Conservation (phyloP, 1,284 basidiomycete genomes). For the Mycena citricolor region DNA sequence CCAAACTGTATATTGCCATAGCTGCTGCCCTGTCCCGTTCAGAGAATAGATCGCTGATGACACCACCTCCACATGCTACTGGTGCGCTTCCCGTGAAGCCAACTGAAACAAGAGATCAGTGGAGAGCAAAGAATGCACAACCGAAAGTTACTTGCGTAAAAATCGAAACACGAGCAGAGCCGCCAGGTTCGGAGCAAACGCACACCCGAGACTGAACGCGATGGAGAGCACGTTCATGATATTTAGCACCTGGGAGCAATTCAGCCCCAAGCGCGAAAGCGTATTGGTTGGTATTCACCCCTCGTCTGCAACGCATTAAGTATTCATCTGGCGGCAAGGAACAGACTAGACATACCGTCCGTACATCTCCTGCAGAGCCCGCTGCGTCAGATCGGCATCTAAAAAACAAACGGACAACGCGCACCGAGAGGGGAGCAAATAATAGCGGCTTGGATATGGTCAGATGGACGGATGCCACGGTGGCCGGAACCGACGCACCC, state of each 20-base stretch:
- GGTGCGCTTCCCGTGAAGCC: constrained; percentile 62
- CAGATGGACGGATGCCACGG: constrained; percentile 5
- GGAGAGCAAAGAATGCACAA: not conserved
- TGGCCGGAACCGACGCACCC: constrained; percentile 33
- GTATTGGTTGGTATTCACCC: constrained; percentile 48
- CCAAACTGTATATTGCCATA: constrained; percentile 65
- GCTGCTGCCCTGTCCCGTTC: constrained; percentile 61
- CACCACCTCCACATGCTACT: constrained; percentile 61
- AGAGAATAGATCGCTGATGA: constrained; percentile 61
- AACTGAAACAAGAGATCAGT: constrained; percentile 35
- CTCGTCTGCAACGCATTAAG: constrained; percentile 33
- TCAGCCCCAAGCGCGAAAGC: too few species aligned
- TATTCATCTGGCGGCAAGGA: not conserved
- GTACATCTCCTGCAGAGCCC: constrained; percentile 54
- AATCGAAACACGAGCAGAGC: constrained; percentile 68
- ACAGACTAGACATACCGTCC: constrained; percentile 43
- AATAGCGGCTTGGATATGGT: constrained; percentile 50
- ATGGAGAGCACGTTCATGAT: constrained; percentile 64
- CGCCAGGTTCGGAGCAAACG: constrained; percentile 58
- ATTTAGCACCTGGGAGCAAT: constrained; percentile 56
- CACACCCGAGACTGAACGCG: constrained; percentile 69
- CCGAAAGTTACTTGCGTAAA: constrained; percentile 44
- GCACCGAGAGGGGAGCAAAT: constrained; percentile 63
- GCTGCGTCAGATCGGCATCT: not conserved
- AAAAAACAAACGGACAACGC: not conserved